Evolutionary conservation across 208 protist genomes (phyloP).

Genomic region (Leishmania gerbilli): DNA sequence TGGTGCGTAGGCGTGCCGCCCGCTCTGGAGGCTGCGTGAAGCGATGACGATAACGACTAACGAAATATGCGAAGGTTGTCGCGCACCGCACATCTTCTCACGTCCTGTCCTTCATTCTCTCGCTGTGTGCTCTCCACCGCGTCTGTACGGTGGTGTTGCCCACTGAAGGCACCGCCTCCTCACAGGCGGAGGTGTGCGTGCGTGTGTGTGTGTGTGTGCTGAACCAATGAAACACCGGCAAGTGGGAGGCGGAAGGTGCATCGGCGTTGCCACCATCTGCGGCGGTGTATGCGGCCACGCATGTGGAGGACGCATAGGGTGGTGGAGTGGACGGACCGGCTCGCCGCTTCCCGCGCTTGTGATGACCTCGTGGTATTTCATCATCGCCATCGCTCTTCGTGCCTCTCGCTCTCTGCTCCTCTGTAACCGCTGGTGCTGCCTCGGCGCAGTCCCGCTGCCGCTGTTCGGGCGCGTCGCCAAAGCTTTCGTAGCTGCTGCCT

Average conservation of each 20-base stretch:
- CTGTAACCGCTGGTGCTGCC: not conserved
- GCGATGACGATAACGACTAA: not conserved
- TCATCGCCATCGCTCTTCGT: not conserved
- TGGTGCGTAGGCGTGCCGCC: not conserved
- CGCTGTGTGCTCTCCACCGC: too few species aligned
- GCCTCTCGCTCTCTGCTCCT: not conserved
- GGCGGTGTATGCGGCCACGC: too few species aligned
- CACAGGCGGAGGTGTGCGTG: too few species aligned
- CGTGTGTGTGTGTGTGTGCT: not conserved
- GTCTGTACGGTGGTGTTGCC: too few species aligned
- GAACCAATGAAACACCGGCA: too few species aligned
- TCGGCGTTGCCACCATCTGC: too few species aligned
- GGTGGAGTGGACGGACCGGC: too few species aligned
- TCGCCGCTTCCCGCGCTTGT: too few species aligned
- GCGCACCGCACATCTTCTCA: not conserved
- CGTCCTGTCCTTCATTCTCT: not conserved
- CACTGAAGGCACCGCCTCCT: too few species aligned
- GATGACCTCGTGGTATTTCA: too few species aligned
- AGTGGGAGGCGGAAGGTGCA: too few species aligned
- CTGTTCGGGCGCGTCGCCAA: not conserved
- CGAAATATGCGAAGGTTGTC: not conserved
- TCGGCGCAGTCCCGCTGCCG: not conserved
- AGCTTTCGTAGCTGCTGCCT: not conserved
- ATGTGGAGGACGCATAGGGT: too few species aligned
- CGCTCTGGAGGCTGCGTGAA: not conserved